These are phyloP conservation scores for Suillus fuscotomentosus DNA, from an alignment of 768 basidiomycete species.

Conservation along the genomic window DNA sequence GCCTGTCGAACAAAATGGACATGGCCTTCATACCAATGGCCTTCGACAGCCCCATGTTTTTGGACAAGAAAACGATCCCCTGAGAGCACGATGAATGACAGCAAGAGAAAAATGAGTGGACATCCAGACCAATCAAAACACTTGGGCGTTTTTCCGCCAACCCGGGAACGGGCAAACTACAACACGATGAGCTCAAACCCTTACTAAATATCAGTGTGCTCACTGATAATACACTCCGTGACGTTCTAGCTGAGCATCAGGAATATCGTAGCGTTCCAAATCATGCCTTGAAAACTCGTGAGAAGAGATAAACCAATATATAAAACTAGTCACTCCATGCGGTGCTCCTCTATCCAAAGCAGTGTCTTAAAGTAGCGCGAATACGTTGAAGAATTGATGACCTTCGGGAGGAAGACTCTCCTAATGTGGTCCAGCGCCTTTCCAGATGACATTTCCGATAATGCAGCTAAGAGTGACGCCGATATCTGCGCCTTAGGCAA, in stretches of 20 bases:
- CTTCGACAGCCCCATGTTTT: slow-evolving; percentile 9
- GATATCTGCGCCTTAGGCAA: slow-evolving; percentile 12
- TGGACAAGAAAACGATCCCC: slow-evolving; percentile 33
- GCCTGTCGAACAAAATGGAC: slow-evolving; percentile 47
- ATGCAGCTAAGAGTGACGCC: not conserved
- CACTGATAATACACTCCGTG: slow-evolving; percentile 35
- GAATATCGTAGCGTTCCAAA: slow-evolving; percentile 36
- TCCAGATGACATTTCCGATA: slow-evolving; percentile 9
- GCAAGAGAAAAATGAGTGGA: slow-evolving; percentile 23
- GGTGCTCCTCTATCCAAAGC: slow-evolving; percentile 51
- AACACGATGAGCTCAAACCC: not conserved
- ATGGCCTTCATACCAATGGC: slow-evolving; percentile 36
- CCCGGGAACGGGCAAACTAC: slow-evolving; percentile 51
- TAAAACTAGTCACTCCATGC: slow-evolving; percentile 37
- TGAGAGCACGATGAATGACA: slow-evolving; percentile 5
- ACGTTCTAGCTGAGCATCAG: slow-evolving; percentile 22
- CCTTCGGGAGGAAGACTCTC: slow-evolving; percentile 35
- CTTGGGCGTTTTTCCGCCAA: slow-evolving; percentile 59
- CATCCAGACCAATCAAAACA: slow-evolving; percentile 52
- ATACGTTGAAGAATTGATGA: slow-evolving; percentile 40
- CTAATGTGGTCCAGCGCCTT: slow-evolving; percentile 21
- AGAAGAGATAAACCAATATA: not conserved
- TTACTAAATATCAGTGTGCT: not conserved
- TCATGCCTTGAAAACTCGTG: slow-evolving; percentile 28
- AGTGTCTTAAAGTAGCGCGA: slow-evolving; percentile 42